A percentile compares a stretch with the other conserved stretches of the same genome.
phyloP scores from a whole-genome alignment of 345 rosid genomes.

The Limnanthes douglasii region DNA sequence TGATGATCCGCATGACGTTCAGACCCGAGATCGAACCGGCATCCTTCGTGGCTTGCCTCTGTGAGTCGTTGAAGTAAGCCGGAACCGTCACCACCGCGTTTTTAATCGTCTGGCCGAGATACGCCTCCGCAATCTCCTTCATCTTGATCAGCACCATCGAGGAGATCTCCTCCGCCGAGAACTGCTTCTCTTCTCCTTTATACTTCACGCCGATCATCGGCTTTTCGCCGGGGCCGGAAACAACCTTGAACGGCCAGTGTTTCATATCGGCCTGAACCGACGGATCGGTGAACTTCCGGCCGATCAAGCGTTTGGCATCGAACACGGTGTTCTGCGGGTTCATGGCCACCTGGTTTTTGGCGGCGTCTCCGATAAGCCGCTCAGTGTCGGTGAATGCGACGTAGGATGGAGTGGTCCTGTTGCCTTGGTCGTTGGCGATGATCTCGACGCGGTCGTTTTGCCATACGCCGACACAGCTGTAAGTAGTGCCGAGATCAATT shows the following conservation, averaged over 20 bases:
- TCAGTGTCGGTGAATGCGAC: constrained; percentile 32
- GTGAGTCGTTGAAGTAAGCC: constrained; percentile 20
- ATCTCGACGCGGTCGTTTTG: constrained; percentile 26
- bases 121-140: constrained; percentile 22
- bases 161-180: constrained; percentile 25
- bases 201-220: constrained; percentile 25
- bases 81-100: constrained; percentile 25
- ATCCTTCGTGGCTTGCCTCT: constrained; percentile 20
- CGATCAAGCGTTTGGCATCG: constrained; percentile 32
- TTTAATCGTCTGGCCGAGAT: constrained; percentile 9
- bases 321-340: constrained; percentile 40
- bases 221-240: constrained; percentile 22
- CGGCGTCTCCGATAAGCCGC: constrained; percentile 29
- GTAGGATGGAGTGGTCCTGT: constrained; percentile 24
- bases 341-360: constrained; percentile 41
- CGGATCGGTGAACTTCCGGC: constrained; percentile 21
- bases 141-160: constrained; percentile 18
- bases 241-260: constrained; percentile 30
- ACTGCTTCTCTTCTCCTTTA: constrained; percentile 25
- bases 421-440: constrained; percentile 26
- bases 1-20: constrained; percentile 17
- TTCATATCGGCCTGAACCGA: constrained; percentile 27
- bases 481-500: constrained; percentile 27
- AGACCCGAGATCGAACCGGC: constrained; percentile 18
- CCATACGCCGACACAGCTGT: constrained; percentile 29